Base-by-base conservation (phyloP, 306 rosid species). In the Clitoria ternatea region DNA sequence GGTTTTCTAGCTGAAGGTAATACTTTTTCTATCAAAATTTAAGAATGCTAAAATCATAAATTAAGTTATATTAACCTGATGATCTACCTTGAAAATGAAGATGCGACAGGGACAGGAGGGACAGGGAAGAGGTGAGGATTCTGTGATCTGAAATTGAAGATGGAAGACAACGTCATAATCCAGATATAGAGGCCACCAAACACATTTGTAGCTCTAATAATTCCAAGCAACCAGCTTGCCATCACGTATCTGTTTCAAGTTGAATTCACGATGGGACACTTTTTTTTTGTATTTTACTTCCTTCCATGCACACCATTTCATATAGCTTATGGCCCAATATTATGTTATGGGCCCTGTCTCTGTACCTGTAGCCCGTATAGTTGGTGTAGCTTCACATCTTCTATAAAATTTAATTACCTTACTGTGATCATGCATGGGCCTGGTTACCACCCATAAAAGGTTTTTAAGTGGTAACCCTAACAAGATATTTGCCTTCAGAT, bases 201-300 rank as follows among this genome's bases (percentile, higher is more conserved):
- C 70, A 73, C 72, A 66, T 78, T 72, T 32, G 72, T 76, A 17
- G 20, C 74, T 27, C 37, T 54, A 61, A 73, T 77, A 54, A 73
- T 73, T 73, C 74, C 70, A 77, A 69, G 29, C 35, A 24, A 77
- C 76, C 71, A 57, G 61, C 35, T 73, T 76, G 69, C 72, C 48
- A 23, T 50, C 35, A 3, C 40, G n/a, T n/a, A n/a, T n/a, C 56
- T 23, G 53, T 48, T 11, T 27, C 1, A 19, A 35, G 7, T 70
- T 75, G 35, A 24, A 33, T 26, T 29, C 3, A 1, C 2, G 74
- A 72, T 56, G 68, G 36, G 81, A 72, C 75, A 35, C 19, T 12
- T 19, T 65, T 12, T 19, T 65, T 39, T 77, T 64, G 7, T 44
- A 17, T 30, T 24, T 43, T 55, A 32, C 52, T 42, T 27, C 19